A percentile compares a stretch with the other conserved stretches of the same genome.
phyloP scores from a whole-genome alignment of 352 stramenopile genomes.

The Phytophthora vignae region DNA sequence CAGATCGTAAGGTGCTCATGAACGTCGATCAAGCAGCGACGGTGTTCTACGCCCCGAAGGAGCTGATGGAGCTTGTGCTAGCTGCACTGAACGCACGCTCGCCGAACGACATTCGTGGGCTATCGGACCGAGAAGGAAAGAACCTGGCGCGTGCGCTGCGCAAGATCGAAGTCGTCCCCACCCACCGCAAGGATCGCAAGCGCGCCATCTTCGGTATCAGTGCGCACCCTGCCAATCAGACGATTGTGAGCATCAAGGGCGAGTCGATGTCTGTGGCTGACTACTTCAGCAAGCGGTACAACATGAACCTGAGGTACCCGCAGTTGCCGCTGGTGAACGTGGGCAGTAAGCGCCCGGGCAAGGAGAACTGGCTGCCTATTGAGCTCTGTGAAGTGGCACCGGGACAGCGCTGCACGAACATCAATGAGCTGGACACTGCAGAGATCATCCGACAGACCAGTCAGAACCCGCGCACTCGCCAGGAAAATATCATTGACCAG shows the following conservation, averaged over 20 bases:
- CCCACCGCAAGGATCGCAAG: constrained; percentile 71
- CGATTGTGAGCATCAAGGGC: constrained; percentile 66
- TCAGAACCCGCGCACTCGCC: constrained; percentile 52
- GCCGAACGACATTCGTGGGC: constrained; percentile 42
- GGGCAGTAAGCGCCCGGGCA: constrained; percentile 51
- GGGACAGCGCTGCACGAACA: constrained; percentile 75
- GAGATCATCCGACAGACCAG: constrained; percentile 85
- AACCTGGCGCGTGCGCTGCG: constrained; percentile 48
- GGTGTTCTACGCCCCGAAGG: constrained; percentile 69
- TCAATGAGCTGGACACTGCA: constrained; percentile 82
- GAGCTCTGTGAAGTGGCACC: constrained; percentile 83
- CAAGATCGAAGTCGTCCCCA: constrained; percentile 65
- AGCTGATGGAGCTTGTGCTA: constrained; percentile 62
- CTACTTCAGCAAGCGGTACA: constrained; percentile 76
- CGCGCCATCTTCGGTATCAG: constrained; percentile 65
- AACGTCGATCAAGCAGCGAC: constrained; percentile 81
- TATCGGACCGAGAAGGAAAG: constrained; percentile 46
- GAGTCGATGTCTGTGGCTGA: constrained; percentile 56
- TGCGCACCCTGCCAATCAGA: constrained; percentile 44
- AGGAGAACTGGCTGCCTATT: constrained; percentile 78
- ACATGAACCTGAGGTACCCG: constrained; percentile 61
- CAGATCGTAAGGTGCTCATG: constrained; percentile 63
- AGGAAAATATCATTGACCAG: constrained; percentile 69
- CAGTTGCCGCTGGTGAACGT: constrained; percentile 79
- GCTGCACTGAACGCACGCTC: constrained; percentile 45